Conservation (phyloP, 345 rosid genomes). For the Sisymbrium irio region DNA sequence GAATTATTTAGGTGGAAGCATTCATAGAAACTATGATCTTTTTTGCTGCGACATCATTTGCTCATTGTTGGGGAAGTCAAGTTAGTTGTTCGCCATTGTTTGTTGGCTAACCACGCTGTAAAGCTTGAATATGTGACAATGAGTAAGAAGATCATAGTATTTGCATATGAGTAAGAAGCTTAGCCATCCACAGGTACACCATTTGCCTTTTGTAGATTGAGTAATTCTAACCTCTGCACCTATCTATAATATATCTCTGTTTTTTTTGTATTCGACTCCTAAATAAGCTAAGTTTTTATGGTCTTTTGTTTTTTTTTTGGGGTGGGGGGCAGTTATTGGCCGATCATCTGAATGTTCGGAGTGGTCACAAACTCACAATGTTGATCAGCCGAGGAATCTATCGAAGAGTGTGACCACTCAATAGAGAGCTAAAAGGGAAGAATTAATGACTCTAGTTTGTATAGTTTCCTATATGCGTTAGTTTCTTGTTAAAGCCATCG, state of each 20-base stretch:
- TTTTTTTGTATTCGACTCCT: neutral
- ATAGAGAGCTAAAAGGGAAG: constrained; percentile 39
- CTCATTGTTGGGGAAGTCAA: constrained; percentile 98
- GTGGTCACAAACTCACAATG: constrained; percentile 85
- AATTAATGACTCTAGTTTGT: constrained; percentile 17
- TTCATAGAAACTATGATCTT: constrained; percentile 94
- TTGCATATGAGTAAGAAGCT: too few relatives aligned
- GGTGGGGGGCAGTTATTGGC: constrained; percentile 73
- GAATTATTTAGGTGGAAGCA: constrained; percentile 98
- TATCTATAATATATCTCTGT: neutral
- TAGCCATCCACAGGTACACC: too few relatives aligned
- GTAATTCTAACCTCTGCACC: neutral
- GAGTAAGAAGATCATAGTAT: too few relatives aligned
- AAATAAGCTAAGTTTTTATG: neutral
- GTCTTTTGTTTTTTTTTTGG: constrained; percentile 1
- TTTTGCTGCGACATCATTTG: constrained; percentile 82
- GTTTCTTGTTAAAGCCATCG: neutral
- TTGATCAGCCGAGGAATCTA: constrained; percentile 91
- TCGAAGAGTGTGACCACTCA: constrained; percentile 87
- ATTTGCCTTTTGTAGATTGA: too few relatives aligned
- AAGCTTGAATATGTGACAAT: too few relatives aligned
- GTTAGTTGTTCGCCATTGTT: constrained; percentile 85
- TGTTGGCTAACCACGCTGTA: constrained; percentile 86
- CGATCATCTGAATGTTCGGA: constrained; percentile 79
- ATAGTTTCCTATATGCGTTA: neutral